Base-by-base conservation (phyloP, 2,329 filamentous ascomycete species). In the Talaromyces amestolkiae region DNA sequence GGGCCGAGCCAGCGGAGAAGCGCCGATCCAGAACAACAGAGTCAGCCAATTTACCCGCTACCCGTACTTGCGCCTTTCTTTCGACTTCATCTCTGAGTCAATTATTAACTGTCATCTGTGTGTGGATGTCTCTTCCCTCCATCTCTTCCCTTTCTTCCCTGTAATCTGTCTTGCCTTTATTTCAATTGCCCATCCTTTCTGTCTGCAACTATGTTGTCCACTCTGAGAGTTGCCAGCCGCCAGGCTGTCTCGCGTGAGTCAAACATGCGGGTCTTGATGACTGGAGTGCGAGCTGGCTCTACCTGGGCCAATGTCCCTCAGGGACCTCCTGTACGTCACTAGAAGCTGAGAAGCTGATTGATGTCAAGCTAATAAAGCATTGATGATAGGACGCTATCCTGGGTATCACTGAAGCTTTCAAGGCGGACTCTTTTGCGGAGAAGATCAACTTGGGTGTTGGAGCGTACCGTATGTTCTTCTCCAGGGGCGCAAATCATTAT, bases 361-460 rank as follows among this genome's bases (percentile, higher is more conserved):
- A 53, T 3, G 4, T 43, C 1, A 39, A 22, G 27, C 39, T 63
- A 43, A 53, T 31, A 24, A 51, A 39, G 19, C 5, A 2, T 45
- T 59, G 58, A 69, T 67, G 41, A 27, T 73, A 78, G 75, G 77
- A 79, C 73, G 81, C 81, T 35, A 83, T 83, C 70, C 76, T 83
- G 68, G 82, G 82, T 75, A 82, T 99, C 82, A 98, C 95, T 69
- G 95, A 99, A 84, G 95, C 95, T 68, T 99, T 95, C 91, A 99
- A 98, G 87, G 93, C 93, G 81, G 95, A 99, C 80, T 86, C 85
- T 75, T 94, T 96, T 81, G 84, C 88, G 69, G 88, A 97, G 84
- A 99, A 98, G 89, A 98, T 99, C 86, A 98, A 98, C 85, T 85
- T 99, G 68, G 95, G 93, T 83, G 95, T 98, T 72, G 95, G 95